Base-by-base conservation (phyloP, 2,329 filamentous ascomycete genomes). In the Alternaria atra region DNA sequence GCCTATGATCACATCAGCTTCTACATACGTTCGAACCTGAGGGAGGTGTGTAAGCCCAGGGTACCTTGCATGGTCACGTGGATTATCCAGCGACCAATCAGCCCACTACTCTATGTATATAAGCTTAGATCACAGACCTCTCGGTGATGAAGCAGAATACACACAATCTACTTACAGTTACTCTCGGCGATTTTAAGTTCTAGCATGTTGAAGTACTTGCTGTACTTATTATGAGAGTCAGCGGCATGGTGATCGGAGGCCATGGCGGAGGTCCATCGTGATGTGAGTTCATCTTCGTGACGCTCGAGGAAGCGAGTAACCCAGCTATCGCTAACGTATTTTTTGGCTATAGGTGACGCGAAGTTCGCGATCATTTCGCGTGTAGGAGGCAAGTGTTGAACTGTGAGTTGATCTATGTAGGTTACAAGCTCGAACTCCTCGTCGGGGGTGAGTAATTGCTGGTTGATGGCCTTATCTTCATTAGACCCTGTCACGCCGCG, bases 111-210 rank as follows among this genome's bases (percentile, higher is more conserved):
- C n/a, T n/a, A n/a, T n/a, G n/a, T n/a, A n/a, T n/a, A n/a, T n/a
- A n/a, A n/a, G n/a, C n/a, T n/a, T n/a, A n/a, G n/a, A n/a, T n/a
- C n/a, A n/a, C n/a, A n/a, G n/a, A n/a, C n/a, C n/a, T n/a, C n/a
- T n/a, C n/a, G n/a, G n/a, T n/a, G n/a, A n/a, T n/a, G n/a, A n/a
- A n/a, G n/a, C n/a, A n/a, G n/a, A n/a, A n/a, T n/a, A n/a, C n/a
- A n/a, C n/a, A n/a, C n/a, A n/a, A n/a, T n/a, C n/a, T n/a, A n/a
- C n/a, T n/a, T n/a, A n/a, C n/a, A n/a, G n/a, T n/a, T n/a, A n/a
- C n/a, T n/a, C n/a, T n/a, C n/a, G n/a, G n/a, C n/a, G n/a, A 66
- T 66, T 37, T 60, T 64, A 13, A 46, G 7, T 13, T 58, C 40
- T 30, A 61, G 30, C 3, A 64, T 27, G 29, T 61, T n/a, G 32